These are phyloP conservation scores for Hericium rajendrae DNA, from an alignment of 768 basidiomycete species.

Conservation along the genomic window DNA sequence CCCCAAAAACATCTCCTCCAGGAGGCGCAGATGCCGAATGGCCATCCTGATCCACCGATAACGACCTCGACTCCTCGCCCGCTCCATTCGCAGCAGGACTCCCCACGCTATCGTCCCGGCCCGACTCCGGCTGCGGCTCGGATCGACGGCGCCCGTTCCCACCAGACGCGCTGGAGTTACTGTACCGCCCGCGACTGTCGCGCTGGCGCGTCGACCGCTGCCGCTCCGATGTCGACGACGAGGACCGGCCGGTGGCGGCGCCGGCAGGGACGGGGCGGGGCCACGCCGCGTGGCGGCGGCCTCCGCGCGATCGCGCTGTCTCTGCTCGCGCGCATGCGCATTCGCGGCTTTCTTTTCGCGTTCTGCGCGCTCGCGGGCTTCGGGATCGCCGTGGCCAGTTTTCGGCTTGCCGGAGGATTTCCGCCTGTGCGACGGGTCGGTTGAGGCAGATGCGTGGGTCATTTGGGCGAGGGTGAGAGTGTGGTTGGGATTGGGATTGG, in stretches of 20 bases:
- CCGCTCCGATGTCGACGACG: not conserved
- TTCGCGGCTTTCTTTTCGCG: not conserved
- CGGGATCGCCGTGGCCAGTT: not conserved
- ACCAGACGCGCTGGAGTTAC: not conserved
- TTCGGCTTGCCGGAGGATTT: not conserved
- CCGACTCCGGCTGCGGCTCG: not conserved
- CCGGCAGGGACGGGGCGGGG: not conserved
- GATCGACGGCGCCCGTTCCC: conserved; percentile 10
- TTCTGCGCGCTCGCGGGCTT: not conserved
- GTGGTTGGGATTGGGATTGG: conserved; percentile 2
- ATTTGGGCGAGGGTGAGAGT: conserved; percentile 1
- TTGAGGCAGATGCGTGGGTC: not conserved
- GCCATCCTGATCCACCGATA: not conserved
- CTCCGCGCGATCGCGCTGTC: not conserved
- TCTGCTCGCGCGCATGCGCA: not conserved
- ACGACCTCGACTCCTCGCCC: not conserved
- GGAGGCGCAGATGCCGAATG: not conserved
- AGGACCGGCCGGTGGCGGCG: not conserved
- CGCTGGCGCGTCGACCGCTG: not conserved
- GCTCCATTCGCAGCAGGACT: not conserved
- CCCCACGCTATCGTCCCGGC: no score
- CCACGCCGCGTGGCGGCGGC: not conserved
- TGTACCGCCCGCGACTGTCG: conserved; percentile 1
- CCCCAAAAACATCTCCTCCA: conserved; percentile 8
- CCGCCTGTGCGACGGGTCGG: not conserved